A percentile compares a stretch with the other conserved stretches of the same genome.
Conservation (phyloP, 768 basidiomycete genomes). For the Serendipita vermifera region DNA sequence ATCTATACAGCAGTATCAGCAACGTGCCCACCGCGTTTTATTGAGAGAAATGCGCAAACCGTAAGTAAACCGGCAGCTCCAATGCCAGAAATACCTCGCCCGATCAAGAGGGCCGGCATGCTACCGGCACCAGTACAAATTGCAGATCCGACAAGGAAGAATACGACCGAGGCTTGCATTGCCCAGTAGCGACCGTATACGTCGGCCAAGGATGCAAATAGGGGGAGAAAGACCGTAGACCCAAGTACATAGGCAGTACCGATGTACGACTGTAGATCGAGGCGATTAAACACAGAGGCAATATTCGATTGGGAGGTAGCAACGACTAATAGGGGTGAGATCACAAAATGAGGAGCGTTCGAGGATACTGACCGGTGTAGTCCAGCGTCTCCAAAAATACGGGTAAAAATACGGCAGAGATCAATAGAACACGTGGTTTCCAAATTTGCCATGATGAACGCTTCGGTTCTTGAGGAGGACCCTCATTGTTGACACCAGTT, state of each 20-base stretch:
- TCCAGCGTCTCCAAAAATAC: constrained; percentile 31
- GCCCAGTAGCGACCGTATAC: constrained; percentile 38
- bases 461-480: too few species aligned
- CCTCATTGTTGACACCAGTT: too few species aligned
- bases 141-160: constrained; percentile 36
- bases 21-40: too few species aligned
- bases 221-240: constrained; percentile 39
- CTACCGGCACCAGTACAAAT: constrained; percentile 35
- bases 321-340: constrained; percentile 27
- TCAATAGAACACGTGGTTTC: not conserved
- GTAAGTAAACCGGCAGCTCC: constrained; percentile 17
- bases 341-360: not conserved
- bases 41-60: constrained; percentile 13
- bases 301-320: constrained; percentile 41
- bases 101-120: constrained; percentile 34
- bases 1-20: constrained; percentile 22
- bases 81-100: constrained; percentile 26
- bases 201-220: constrained; percentile 39
- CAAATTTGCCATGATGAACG: not conserved
- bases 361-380: constrained; percentile 22
- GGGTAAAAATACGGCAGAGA: constrained; percentile 28
- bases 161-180: constrained; percentile 31
- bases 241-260: constrained; percentile 40
- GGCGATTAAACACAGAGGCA: constrained; percentile 28
- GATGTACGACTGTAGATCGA: constrained; percentile 30